Evolutionary conservation across 768 basidiomycete genomes (phyloP), one percentile per base, ranked within the genome.

Genomic region (Tulasnella sp.): DNA sequence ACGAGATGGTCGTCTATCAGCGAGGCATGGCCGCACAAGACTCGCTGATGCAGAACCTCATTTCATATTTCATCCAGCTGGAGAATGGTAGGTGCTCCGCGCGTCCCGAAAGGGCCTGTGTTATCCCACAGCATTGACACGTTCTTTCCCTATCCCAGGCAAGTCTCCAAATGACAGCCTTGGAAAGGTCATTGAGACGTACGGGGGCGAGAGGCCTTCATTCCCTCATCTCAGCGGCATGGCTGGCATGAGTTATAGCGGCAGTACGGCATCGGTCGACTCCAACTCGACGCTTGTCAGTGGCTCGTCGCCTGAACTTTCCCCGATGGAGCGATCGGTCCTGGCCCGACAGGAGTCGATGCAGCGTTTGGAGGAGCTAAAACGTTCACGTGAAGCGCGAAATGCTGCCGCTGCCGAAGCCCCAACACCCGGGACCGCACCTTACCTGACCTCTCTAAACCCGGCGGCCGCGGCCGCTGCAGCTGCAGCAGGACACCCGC

Each of bases 11-110:
- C 80, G 86, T 87, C 79, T 91, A 91, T 81, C 91, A 91, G 83
- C 84, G 88, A 77, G 89, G 88, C 79, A 88, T 91, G 88, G 91
- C 91, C 39, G 91, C 93, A 83, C 93, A 94, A 85, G 94, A 96
- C 79, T 89, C 88, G 54, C 82, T 94, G 74, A 91, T 93, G 88
- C 91, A 93, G 83, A 89, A 88, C 79, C 81, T 95, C 77, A 90
- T 96, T 79, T 89, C 91, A 76, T 93, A 93, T 84, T 91, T 93
- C 82, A 84, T 95, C 79, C 89, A 91, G 79, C 83, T 87, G 78
- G 93, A 93, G 83, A 86, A 85, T 78, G 86, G 87, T 87, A 81
- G 82, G 58, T 64, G 58, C 58, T 83, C 58, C 29, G 29, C 71
- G 29, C 79, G 82, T 49, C 87, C 88, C 78, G 82, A 81, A 64